Evolutionary conservation across 108 stramenopile genomes (phyloP).

Genomic region (Cyclostephanos invisitatus): DNA sequence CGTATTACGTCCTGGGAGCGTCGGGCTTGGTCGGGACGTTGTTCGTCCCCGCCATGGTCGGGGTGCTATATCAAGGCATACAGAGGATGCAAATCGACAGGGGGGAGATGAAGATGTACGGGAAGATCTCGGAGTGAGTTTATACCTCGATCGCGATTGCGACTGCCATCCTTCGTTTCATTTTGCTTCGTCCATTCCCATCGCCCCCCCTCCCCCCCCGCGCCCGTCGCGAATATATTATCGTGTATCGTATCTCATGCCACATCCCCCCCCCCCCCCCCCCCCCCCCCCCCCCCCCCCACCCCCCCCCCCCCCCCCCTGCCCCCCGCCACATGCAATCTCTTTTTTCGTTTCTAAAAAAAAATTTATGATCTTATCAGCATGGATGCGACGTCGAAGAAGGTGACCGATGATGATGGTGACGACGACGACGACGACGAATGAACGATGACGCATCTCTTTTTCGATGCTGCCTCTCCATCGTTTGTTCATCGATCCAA

Average conservation of each 20-base stretch:
- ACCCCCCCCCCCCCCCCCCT: too few species aligned
- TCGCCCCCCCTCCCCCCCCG: too few species aligned
- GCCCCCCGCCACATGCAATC: too few species aligned
- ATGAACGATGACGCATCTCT: neutral
- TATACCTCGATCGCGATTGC: too few species aligned
- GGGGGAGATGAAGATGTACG: conserved; percentile 57
- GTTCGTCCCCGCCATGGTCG: conserved; percentile 32
- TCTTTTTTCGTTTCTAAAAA: neutral
- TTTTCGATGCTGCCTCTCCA: neutral
- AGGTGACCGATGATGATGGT: conserved; percentile 27
- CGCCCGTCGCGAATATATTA: too few species aligned
- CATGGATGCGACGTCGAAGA: conserved; percentile 34
- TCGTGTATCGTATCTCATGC: neutral
- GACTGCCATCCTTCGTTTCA: too few species aligned
- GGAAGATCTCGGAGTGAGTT: conserved; percentile 52
- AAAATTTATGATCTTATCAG: conserved; percentile 5
- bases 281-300: too few species aligned
- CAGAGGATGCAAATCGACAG: conserved; percentile 48
- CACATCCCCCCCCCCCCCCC: too few species aligned
- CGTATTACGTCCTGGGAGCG: conserved; percentile 45
- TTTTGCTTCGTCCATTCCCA: too few species aligned
- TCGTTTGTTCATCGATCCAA: too few species aligned
- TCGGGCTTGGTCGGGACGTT: conserved; percentile 22
- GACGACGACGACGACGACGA: conserved; percentile 16
- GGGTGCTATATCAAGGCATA: conserved; percentile 40